Evolutionary conservation across 768 basidiomycete genomes (phyloP), one percentile per base, ranked within the genome.

Genomic region (Lyophyllum shimeji): DNA sequence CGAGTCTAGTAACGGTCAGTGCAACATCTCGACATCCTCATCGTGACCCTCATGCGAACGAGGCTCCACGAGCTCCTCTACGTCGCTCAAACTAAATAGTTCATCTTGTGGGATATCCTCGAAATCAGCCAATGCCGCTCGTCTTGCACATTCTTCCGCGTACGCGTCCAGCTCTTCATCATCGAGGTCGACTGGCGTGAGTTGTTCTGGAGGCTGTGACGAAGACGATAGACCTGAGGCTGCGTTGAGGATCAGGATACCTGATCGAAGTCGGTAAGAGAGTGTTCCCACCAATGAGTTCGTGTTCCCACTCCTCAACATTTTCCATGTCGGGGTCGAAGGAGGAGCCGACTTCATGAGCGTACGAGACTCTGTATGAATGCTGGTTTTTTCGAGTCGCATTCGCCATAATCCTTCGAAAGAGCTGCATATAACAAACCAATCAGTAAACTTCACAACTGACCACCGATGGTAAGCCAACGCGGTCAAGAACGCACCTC

Each of bases 311-410:
- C n/a, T 67, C 63, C 20, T 61, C 70, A 3, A 81, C 67, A 54
- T 89, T 86, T 31, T 90, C 86, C 63, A 89, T 70, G 65, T 83
- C 82, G 4, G 89, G 89, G 65, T 90, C 89, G 55, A 89, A 82
- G 0, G 89, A 90, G 15, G 87, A 88, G 5, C 89, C 89, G 2
- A 90, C 87, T 55, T 89, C 87, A 17, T 72, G 65, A 24, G 81
- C 77, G 57, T 86, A 90, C 1, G 87, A 89, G 2, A 87, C 65
- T 8, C 81, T 78, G 60, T 85, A 89, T 1, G 76, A 67, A 63
- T 89, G 81, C 2, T 66, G 72, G 17, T 71, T 66, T 61, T 79
- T 84, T 11, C 77, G 73, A 29, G 75, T 77, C 12, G 81, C 71
- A 63, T 80, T 83, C 7, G 75, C 73, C 68, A 90, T 75, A 25